phyloP scores from a whole-genome alignment of 768 basidiomycete genomes.

The Hericium rajendrae region DNA sequence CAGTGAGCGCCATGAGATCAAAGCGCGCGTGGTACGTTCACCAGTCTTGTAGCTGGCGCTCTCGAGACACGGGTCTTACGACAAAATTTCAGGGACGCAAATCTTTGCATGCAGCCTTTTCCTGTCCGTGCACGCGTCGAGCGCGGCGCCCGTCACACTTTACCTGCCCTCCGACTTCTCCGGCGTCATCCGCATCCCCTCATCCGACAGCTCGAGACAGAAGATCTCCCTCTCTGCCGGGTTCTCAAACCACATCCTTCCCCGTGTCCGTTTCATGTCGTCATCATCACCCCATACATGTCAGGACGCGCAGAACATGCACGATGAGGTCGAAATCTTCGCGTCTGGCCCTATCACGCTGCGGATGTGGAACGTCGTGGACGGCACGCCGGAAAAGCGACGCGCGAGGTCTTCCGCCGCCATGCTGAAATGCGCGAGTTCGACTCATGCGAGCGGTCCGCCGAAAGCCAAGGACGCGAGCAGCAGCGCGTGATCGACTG shows the following conservation, averaged over 20 bases:
- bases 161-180: slow-evolving; percentile 77
- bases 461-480: slow-evolving; percentile 1
- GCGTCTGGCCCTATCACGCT: slow-evolving; percentile 57
- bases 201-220: slow-evolving; percentile 17
- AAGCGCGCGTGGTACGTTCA: slow-evolving; percentile 61
- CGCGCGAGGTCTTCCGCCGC: slow-evolving; percentile 42
- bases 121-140: slow-evolving; percentile 52
- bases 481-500: slow-evolving; percentile 54
- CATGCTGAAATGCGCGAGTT: slow-evolving; percentile 48
- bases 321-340: slow-evolving; percentile 52
- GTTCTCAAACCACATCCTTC: slow-evolving; percentile 56
- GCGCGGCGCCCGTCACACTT: slow-evolving; percentile 54
- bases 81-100: slow-evolving; percentile 16
- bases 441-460: slow-evolving; percentile 33
- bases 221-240: slow-evolving; percentile 49
- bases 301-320: slow-evolving; percentile 16
- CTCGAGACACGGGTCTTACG: background rate
- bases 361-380: slow-evolving; percentile 73
- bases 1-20: slow-evolving; percentile 42
- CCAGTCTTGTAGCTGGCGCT: background rate
- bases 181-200: slow-evolving; percentile 48
- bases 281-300: slow-evolving; percentile 14
- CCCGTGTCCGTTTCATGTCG: slow-evolving; percentile 22
- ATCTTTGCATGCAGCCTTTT: slow-evolving; percentile 22
- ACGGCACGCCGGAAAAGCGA: slow-evolving; percentile 53